Evolutionary conservation across 345 rosid genomes (phyloP), one percentile per base, ranked within the genome.

Genomic region (Orychophragmus violaceus): DNA sequence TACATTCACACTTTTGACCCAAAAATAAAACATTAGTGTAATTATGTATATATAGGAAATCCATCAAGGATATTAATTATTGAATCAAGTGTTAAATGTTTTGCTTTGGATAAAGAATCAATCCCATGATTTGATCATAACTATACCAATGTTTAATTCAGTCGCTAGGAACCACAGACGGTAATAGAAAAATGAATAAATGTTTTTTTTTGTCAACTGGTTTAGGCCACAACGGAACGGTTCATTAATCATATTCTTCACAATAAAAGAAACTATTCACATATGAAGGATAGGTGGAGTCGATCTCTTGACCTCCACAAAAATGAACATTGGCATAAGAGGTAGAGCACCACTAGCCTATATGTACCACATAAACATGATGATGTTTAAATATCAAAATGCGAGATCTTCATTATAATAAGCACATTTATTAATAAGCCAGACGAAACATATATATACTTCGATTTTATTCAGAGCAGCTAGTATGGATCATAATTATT

Each of bases 381-480:
- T 22, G 53, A 22, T 49, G 53, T 11, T 21, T 22, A 22, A 50
- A 2, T 17, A 25, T 12, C 14, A 36, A 22, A 17, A 24, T 11
- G 16, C 4, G 21, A 41, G 18, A 25, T 35, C 27, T 25, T 50
- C 9, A 36, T 37, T 17, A 66, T 28, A 18, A 27, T 25, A 29
- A 42, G 12, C 32, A n/a, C n/a, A n/a, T n/a, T n/a, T n/a, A 66
- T 28, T 28, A 18, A 27, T 25, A 29, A 42, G 12, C 32, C 41
- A 54, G 30, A 54, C 39, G 49, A 66, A 66, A 66, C 48, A 37
- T 41, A 42, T 18, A 18, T 17, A 44, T 5, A 3, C 61, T 12
- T 52, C 21, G 42, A 25, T 41, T 67, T 65, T 68, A 68, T 57
- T 56, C 18, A 57, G 32, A 44, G 36, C 72, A 57, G 23, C 7